Conservation (phyloP, 495 filamentous ascomycete genomes). For the Cercophora samala region DNA sequence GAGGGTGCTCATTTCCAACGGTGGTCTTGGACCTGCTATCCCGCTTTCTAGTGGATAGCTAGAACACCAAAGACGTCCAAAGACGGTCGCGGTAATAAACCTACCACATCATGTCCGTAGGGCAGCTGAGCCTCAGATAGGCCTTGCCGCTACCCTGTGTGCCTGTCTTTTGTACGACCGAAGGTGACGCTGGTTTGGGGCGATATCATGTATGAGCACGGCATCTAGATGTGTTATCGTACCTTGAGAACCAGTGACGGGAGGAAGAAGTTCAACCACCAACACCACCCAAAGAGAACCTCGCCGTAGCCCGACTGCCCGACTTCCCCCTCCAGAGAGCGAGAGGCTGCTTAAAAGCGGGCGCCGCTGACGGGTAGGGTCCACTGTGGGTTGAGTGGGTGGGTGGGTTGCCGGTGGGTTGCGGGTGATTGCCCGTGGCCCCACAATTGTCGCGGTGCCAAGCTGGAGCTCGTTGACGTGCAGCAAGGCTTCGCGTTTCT, state of each 20-base stretch:
- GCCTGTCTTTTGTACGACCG: no score
- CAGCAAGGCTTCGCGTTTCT: neutral
- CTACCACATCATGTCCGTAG: neutral
- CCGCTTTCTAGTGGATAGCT: neutral
- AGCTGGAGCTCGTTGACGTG: conserved; percentile 3
- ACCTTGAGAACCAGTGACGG: no score
- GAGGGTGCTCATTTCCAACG: conserved; percentile 3
- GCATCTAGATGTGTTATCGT: no score
- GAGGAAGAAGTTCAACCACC: no score
- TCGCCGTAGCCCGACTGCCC: no score
- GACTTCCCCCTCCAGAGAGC: no score
- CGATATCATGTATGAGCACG: no score
- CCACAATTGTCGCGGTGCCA: neutral
- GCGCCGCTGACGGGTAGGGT: conserved; percentile 1
- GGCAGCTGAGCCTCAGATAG: no score
- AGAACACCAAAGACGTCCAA: neutral
- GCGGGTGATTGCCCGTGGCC: neutral
- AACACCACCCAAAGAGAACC: no score
- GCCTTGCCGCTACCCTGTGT: no score
- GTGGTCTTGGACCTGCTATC: neutral
- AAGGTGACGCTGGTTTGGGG: no score
- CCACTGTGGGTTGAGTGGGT: conserved; percentile 1
- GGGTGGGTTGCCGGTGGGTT: neutral
- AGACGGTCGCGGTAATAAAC: neutral
- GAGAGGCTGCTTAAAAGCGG: neutral